phyloP scores from a whole-genome alignment of 805 yeast genomes.

The Candida wancherniae region DNA sequence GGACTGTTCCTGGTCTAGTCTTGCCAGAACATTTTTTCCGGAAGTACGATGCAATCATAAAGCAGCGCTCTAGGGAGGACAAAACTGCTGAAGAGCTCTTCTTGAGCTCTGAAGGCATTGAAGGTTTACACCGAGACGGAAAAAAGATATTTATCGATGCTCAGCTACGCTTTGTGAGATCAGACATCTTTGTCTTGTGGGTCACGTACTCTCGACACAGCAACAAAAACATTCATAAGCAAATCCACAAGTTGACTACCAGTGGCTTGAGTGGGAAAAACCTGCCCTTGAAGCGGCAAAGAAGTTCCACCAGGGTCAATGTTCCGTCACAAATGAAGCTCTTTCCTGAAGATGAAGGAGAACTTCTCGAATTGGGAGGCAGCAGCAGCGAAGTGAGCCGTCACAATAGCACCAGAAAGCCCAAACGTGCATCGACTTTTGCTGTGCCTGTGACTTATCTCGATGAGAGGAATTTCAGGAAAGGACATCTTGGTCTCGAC shows the following conservation, averaged over 20 bases:
- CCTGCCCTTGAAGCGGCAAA: slow-evolving; percentile 8
- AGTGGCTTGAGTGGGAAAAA: slow-evolving; percentile 6
- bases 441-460: slow-evolving; percentile 23
- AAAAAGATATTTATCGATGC: slow-evolving; percentile 62
- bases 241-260: slow-evolving; percentile 21
- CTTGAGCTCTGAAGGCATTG: slow-evolving; percentile 59
- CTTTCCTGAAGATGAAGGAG: slow-evolving; percentile 33
- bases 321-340: slow-evolving; percentile 57
- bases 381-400: slow-evolving; percentile 27
- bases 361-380: slow-evolving; percentile 26
- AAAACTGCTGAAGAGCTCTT: slow-evolving; percentile 45
- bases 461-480: slow-evolving; percentile 6
- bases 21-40: slow-evolving; percentile 90
- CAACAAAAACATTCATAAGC: slow-evolving; percentile 21
- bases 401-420: slow-evolving; percentile 31
- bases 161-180: slow-evolving; percentile 67
- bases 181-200: slow-evolving; percentile 68
- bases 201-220: slow-evolving; percentile 68
- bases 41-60: slow-evolving; percentile 48
- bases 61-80: slow-evolving; percentile 6
- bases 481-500: not conserved
- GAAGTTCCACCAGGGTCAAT: slow-evolving; percentile 16
- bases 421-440: slow-evolving; percentile 23
- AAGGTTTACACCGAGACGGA: slow-evolving; percentile 71
- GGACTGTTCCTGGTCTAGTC: slow-evolving; percentile 60